Conservation (phyloP, 2,329 filamentous ascomycete genomes). For the Talaromyces marneffei region DNA sequence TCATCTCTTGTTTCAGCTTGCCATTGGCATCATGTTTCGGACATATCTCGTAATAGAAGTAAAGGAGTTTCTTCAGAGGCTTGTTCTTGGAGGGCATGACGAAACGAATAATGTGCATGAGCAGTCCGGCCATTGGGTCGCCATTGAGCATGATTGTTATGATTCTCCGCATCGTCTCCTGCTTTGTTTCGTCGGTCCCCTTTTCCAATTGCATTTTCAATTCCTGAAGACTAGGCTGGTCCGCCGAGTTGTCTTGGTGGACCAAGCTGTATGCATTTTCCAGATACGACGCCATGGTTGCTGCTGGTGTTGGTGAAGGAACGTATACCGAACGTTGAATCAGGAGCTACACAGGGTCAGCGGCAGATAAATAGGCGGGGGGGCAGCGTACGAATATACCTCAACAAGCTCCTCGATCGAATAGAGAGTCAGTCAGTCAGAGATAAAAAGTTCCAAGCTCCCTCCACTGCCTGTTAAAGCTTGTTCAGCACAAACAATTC, state of each 20-base stretch:
- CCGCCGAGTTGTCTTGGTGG: slow-evolving; percentile 93
- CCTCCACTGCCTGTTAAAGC: slow-evolving; percentile 33
- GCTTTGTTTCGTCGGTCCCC: slow-evolving; percentile 84
- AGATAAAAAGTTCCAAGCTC: slow-evolving; percentile 28
- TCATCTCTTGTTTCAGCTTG: slow-evolving; percentile 99
- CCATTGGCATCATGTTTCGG: slow-evolving; percentile 87
- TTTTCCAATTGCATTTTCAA: slow-evolving; percentile 91
- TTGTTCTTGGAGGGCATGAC: slow-evolving; percentile 99
- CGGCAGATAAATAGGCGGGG: slow-evolving; percentile 21
- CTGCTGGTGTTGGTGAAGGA: slow-evolving; percentile 26
- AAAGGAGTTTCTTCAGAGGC: slow-evolving; percentile 91
- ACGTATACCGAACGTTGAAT: slow-evolving; percentile 19
- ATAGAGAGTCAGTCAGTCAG: slow-evolving; percentile 21
- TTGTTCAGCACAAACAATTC: slow-evolving; percentile 30
- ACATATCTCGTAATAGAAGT: slow-evolving; percentile 99
- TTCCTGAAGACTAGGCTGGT: slow-evolving; percentile 84
- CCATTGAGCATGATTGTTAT: slow-evolving; percentile 97
- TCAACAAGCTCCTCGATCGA: slow-evolving; percentile 24
- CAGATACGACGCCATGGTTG: slow-evolving; percentile 83
- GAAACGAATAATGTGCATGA: slow-evolving; percentile 99
- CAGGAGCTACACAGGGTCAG: slow-evolving; percentile 31
- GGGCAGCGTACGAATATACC: slow-evolving; percentile 20
- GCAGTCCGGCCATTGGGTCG: slow-evolving; percentile 85
- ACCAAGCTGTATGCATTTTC: slow-evolving; percentile 95
- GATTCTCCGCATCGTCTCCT: slow-evolving; percentile 94